Evolutionary conservation across 208 protist species (phyloP), one percentile per base, ranked within the genome.

Genomic region (Trypanosoma mega): DNA sequence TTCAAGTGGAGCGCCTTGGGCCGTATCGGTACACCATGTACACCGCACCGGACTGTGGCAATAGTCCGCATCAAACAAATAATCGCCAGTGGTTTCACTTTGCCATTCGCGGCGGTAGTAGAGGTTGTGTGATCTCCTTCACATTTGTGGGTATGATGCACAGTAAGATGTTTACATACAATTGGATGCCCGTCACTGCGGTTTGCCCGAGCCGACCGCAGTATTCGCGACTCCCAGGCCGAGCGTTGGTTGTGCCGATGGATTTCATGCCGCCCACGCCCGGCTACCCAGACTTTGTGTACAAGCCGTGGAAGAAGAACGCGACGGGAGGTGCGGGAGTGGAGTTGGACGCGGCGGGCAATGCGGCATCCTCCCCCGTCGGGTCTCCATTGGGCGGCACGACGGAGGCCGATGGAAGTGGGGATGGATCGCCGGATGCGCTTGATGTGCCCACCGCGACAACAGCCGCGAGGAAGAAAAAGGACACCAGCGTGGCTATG

Each of bases 81-180:
- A 93, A 93, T 60, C 78, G 90, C 9, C 87, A 96, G 62, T 97
- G 93, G 90, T 96, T 96, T 65, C 86, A 97, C 73, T 97, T 97
- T 70, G 80, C 85, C 16, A 78, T 97, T 30, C 82, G 79, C 14
- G 90, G 90, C 11, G 86, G 75, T 41, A 43, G 27, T 20, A 85
- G 81, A 34, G 88, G 87, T 16, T 54, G 33, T 24, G 53, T 74
- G 8, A 59, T 97, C 24, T 69, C 44, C 21, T 61, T 96, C 50
- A 85, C 66, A 18, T 73, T 97, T 37, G 66, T 92, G 3, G 90
- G 85, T 18, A 78, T 97, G 72, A 90, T 84, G 75, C 78, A 95
- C 71, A 82, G 76, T 59, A 74, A 75, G 41, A 90, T 94, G 81
- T 97, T 88, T 76, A 90, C 80, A 18, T 86, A 81, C 46, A 78